Evolutionary conservation across 129 eudicot genomes (phyloP).

Genomic region (carrot (Daucus carota)): DNA sequence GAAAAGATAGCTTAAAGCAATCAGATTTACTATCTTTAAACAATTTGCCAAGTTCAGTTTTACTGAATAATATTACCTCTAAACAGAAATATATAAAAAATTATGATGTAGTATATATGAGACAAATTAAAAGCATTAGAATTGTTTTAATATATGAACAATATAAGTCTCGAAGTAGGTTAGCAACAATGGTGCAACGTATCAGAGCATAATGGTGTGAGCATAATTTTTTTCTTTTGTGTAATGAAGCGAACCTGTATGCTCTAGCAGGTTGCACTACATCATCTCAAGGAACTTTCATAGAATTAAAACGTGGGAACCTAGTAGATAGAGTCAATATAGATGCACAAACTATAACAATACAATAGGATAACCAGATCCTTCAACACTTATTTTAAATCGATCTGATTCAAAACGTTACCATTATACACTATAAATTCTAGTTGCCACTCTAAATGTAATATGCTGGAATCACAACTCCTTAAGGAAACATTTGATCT

Average conservation of each 20-base stretch:
- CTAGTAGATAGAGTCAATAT: background rate
- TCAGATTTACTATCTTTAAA: too few relatives aligned
- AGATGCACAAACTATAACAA: background rate
- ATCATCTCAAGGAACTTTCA: background rate
- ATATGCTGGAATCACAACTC: background rate
- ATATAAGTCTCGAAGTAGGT: background rate
- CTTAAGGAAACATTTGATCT: background rate
- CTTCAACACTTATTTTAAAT: background rate
- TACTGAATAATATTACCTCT: background rate
- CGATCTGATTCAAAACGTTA: background rate
- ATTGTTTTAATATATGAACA: too few relatives aligned
- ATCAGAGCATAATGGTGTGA: background rate
- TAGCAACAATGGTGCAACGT: background rate
- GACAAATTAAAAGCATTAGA: background rate
- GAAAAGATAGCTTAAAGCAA: background rate
- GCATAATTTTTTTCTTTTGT: background rate
- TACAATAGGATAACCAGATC: background rate
- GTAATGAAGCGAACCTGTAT: background rate
- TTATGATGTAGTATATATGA: background rate
- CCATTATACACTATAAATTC: background rate
- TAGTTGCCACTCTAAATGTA: background rate
- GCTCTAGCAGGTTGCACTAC: background rate
- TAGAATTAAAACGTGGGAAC: background rate
- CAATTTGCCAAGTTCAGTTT: background rate
- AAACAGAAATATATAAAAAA: background rate